phyloP scores from a whole-genome alignment of 2,329 filamentous ascomycete species.

The Paecilomyces dactylethromorphus region DNA sequence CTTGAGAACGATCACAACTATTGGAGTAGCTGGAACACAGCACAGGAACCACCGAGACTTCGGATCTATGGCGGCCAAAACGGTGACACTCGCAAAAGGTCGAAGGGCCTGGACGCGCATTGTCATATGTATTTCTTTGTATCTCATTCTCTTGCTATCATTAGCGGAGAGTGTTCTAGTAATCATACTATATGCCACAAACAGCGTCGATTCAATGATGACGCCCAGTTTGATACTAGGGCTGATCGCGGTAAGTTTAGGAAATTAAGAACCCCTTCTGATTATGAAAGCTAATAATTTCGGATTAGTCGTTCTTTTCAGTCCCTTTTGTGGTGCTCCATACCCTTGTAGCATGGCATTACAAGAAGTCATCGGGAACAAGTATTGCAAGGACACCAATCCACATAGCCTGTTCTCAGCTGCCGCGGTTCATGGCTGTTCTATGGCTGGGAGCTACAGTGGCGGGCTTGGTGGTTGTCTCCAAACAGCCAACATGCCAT shows the following conservation, averaged over 20 bases:
- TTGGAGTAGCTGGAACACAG: slow-evolving; percentile 1
- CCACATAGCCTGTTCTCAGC: slow-evolving; percentile 27
- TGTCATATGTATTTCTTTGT: slow-evolving; percentile 29
- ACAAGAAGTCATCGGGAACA: slow-evolving; percentile 24
- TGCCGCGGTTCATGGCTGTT: slow-evolving; percentile 27
- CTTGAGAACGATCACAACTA: not conserved
- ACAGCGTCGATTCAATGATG: slow-evolving; percentile 32
- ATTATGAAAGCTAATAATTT: not conserved
- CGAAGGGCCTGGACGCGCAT: slow-evolving; percentile 28
- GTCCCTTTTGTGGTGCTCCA: slow-evolving; percentile 29
- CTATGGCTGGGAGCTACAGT: slow-evolving; percentile 33
- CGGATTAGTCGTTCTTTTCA: slow-evolving; percentile 27
- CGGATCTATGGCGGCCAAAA: slow-evolving; percentile 11
- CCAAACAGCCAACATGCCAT: slow-evolving; percentile 28
- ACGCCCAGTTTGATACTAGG: slow-evolving; percentile 27
- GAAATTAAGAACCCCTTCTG: not conserved
- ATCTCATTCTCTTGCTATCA: slow-evolving; percentile 27
- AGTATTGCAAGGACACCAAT: slow-evolving; percentile 23
- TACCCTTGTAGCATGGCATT: slow-evolving; percentile 33
- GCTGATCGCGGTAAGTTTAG: slow-evolving; percentile 23
- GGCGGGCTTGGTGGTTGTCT: slow-evolving; percentile 28
- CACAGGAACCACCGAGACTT: slow-evolving; percentile 1
- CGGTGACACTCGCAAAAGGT: slow-evolving; percentile 12
- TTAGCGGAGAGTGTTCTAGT: slow-evolving; percentile 28
- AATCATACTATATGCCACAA: slow-evolving; percentile 27